Evolutionary conservation across 2,329 filamentous ascomycete species (phyloP).

Genomic region (Fusarium sp.): DNA sequence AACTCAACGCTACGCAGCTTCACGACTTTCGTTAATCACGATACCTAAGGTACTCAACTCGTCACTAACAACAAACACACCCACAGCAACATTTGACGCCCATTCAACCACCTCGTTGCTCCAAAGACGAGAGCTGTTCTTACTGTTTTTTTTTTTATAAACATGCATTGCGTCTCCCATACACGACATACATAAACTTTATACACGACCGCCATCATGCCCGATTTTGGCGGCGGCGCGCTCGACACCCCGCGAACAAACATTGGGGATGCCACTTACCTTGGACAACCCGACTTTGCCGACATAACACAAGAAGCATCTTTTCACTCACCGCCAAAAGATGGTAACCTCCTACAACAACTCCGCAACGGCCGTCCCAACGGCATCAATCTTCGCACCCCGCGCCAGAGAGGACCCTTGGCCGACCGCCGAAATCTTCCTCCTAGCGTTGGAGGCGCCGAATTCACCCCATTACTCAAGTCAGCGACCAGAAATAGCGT

Average conservation of each 20-base stretch:
- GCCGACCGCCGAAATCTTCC: constrained; percentile 79
- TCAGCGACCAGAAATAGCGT: constrained; percentile 79
- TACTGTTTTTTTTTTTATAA: constrained; percentile 31
- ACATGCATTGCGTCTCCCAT: constrained; percentile 38
- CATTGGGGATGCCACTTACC: constrained; percentile 84
- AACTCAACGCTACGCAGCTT: constrained; percentile 34
- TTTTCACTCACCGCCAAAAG: constrained; percentile 82
- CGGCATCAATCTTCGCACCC: constrained; percentile 76
- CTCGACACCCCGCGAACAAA: constrained; percentile 91
- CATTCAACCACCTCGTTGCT: constrained; percentile 9
- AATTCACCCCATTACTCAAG: constrained; percentile 96
- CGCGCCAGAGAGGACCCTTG: constrained; percentile 77
- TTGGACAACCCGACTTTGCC: constrained; percentile 76
- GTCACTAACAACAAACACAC: constrained; percentile 42
- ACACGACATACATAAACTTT: constrained; percentile 40
- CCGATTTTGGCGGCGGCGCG: constrained; percentile 70
- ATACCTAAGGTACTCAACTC: constrained; percentile 11
- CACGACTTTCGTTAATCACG: constrained; percentile 39
- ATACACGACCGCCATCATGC: constrained; percentile 63
- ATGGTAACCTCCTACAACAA: constrained; percentile 77
- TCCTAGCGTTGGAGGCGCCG: constrained; percentile 73
- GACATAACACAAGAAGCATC: constrained; percentile 90
- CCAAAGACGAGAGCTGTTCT: neutral
- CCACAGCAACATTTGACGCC: constrained; percentile 19
- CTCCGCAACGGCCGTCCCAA: constrained; percentile 75